Percentiles rank a stretch among this genome's conserved stretches.
phyloP scores from a whole-genome alignment of 148 eudicot genomes.

The Chenopodium formosanum region DNA sequence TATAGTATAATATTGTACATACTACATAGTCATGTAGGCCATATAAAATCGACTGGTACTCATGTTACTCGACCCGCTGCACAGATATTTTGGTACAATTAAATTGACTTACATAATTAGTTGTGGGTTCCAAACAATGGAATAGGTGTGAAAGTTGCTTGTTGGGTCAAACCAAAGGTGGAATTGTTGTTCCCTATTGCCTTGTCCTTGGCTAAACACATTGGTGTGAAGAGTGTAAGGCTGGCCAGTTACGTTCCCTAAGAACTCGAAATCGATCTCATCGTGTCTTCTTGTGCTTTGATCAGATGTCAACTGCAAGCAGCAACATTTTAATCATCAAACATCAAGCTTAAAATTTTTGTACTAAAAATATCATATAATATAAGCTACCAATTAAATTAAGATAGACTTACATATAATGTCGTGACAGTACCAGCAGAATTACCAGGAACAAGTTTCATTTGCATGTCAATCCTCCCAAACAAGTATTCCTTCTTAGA shows the following conservation, averaged over 20 bases:
- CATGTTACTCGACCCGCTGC: too few species aligned
- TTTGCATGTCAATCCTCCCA: slow-evolving; percentile 51
- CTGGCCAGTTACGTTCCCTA: slow-evolving; percentile 44
- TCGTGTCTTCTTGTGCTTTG: slow-evolving; percentile 41
- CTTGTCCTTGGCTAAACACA: slow-evolving; percentile 48
- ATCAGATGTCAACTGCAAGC: slow-evolving; percentile 40
- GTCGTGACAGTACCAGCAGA: slow-evolving; percentile 58
- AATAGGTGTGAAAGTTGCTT: slow-evolving; percentile 36
- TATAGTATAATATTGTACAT: too few species aligned
- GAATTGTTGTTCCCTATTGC: slow-evolving; percentile 47
- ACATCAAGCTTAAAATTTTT: too few species aligned
- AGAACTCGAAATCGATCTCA: slow-evolving; percentile 50
- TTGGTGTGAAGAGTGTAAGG: slow-evolving; percentile 55
- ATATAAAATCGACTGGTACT: too few species aligned
- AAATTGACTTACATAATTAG: slow-evolving; percentile 28
- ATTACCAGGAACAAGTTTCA: slow-evolving; percentile 45
- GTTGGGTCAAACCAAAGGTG: slow-evolving; percentile 58
- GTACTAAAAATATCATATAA: not conserved
- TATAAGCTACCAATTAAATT: not conserved
- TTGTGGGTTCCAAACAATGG: slow-evolving; percentile 39
- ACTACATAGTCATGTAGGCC: too few species aligned
- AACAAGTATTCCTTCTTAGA: slow-evolving; percentile 46
- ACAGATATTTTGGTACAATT: too few species aligned
- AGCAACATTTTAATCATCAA: too few species aligned
- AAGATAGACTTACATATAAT: slow-evolving; percentile 33